These are phyloP conservation scores for Starmera dryadoides DNA, from an alignment of 805 yeast species.

Conservation along the genomic window DNA sequence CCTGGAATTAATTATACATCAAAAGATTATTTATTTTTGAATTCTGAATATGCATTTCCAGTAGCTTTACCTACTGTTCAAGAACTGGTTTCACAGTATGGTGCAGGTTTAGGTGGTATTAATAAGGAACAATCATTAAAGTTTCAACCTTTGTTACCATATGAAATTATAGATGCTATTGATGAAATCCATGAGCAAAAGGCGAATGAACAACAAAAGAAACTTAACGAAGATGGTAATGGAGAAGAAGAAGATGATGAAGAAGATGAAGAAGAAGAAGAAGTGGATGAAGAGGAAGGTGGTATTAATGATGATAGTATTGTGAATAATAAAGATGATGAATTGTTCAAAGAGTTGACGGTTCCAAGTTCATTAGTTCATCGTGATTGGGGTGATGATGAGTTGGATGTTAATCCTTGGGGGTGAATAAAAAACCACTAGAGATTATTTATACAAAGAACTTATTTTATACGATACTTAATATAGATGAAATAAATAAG, in stretches of 20 bases:
- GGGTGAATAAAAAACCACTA: background rate
- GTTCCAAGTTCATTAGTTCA: slow-evolving; percentile 44
- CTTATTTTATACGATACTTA: no score
- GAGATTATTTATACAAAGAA: background rate
- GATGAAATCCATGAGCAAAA: slow-evolving; percentile 56
- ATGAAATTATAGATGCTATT: slow-evolving; percentile 60
- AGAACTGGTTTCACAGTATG: slow-evolving; percentile 70
- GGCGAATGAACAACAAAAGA: slow-evolving; percentile 10
- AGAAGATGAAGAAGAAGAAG: slow-evolving; percentile 8
- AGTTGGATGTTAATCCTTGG: slow-evolving; percentile 65
- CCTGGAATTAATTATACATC: slow-evolving; percentile 13
- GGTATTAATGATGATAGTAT: slow-evolving; percentile 4
- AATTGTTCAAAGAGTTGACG: slow-evolving; percentile 39
- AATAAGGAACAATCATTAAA: slow-evolving; percentile 43
- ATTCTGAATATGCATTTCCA: slow-evolving; percentile 44
- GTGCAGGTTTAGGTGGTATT: slow-evolving; percentile 65
- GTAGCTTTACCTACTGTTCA: slow-evolving; percentile 64
- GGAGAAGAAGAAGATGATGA: slow-evolving; percentile 11
- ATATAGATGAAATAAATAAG: no score
- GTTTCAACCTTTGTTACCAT: slow-evolving; percentile 69
- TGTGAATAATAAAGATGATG: slow-evolving; percentile 31
- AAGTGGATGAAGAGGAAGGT: slow-evolving; percentile 6
- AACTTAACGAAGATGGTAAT: slow-evolving; percentile 13
- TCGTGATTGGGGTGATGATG: slow-evolving; percentile 46
- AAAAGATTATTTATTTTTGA: slow-evolving; percentile 32